These are phyloP conservation scores for Spinellus fusiger DNA, from an alignment of 192 early-diverging fungal species.

Conservation along the genomic window DNA sequence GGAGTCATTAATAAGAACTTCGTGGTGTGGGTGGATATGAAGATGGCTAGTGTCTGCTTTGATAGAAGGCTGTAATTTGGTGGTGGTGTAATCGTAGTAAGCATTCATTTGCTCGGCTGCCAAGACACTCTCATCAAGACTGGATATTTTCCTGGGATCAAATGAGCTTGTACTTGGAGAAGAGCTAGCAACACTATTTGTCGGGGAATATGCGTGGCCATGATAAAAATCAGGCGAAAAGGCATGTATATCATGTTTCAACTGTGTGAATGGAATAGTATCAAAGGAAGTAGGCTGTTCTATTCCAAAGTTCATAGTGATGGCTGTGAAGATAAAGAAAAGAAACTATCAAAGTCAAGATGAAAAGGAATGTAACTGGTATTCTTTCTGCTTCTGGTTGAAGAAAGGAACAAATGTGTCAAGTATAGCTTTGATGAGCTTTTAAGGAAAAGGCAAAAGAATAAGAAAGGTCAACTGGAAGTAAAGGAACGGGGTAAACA, in stretches of 20 bases:
- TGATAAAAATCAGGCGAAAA: constrained; percentile 6
- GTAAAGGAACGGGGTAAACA: neutral
- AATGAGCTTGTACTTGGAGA: neutral
- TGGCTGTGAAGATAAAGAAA: neutral
- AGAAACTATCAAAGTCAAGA: neutral
- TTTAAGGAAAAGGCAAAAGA: neutral
- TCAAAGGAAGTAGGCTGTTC: neutral
- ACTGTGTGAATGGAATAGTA: neutral
- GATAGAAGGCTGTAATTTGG: neutral
- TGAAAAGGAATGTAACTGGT: neutral
- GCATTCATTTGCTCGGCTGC: too few relatives aligned
- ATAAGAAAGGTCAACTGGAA: neutral
- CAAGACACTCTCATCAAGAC: neutral
- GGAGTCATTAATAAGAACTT: neutral
- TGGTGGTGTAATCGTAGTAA: neutral
- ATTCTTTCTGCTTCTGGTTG: neutral
- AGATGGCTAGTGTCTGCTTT: neutral
- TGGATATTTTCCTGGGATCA: neutral
- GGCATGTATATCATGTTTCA: neutral
- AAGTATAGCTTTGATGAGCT: neutral
- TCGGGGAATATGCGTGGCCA: constrained; percentile 3
- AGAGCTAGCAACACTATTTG: constrained; percentile 9
- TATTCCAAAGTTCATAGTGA: neutral
- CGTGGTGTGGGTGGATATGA: neutral
- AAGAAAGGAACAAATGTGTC: neutral